These are phyloP conservation scores for Fusarium stilboides DNA, from an alignment of 2,329 filamentous ascomycete genomes.

Conservation along the genomic window DNA sequence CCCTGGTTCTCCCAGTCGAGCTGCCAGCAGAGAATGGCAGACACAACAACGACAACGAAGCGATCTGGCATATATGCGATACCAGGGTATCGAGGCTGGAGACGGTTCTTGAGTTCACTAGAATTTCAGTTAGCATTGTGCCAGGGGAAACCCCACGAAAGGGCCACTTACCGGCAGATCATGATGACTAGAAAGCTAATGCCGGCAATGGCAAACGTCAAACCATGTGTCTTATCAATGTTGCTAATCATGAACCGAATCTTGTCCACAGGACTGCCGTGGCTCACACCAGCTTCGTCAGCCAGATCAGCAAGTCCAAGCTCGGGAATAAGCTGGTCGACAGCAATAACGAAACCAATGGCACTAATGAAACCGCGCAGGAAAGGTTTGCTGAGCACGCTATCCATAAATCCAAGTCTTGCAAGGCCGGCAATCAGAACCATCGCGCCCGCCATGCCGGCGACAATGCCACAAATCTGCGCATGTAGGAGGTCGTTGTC, in stretches of 20 bases:
- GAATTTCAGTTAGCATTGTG: constrained; percentile 10
- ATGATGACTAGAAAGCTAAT: constrained; percentile 91
- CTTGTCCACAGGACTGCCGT: constrained; percentile 91
- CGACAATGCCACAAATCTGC: constrained; percentile 87
- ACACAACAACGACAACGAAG: constrained; percentile 88
- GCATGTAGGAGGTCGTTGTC: constrained; percentile 79
- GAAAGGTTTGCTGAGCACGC: constrained; percentile 92
- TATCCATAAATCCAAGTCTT: constrained; percentile 92
- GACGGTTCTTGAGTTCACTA: constrained; percentile 83
- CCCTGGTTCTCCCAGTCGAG: constrained; percentile 85
- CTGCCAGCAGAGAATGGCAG: constrained; percentile 82
- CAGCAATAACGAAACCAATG: constrained; percentile 95
- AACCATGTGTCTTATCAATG: constrained; percentile 74
- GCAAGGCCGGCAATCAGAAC: constrained; percentile 90
- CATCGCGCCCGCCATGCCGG: constrained; percentile 88
- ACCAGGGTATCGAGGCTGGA: constrained; percentile 83
- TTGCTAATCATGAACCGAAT: constrained; percentile 83
- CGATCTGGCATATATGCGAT: constrained; percentile 94
- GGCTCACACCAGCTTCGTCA: constrained; percentile 75
- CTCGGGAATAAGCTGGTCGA: constrained; percentile 94
- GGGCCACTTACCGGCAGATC: constrained; percentile 78
- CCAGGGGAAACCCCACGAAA: not conserved
- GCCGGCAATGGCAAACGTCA: constrained; percentile 83
- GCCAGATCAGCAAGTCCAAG: constrained; percentile 81
- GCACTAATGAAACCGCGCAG: constrained; percentile 96